These are phyloP conservation scores for Paecilomyces fulvus DNA, from an alignment of 2,329 filamentous ascomycete genomes.

Conservation along the genomic window DNA sequence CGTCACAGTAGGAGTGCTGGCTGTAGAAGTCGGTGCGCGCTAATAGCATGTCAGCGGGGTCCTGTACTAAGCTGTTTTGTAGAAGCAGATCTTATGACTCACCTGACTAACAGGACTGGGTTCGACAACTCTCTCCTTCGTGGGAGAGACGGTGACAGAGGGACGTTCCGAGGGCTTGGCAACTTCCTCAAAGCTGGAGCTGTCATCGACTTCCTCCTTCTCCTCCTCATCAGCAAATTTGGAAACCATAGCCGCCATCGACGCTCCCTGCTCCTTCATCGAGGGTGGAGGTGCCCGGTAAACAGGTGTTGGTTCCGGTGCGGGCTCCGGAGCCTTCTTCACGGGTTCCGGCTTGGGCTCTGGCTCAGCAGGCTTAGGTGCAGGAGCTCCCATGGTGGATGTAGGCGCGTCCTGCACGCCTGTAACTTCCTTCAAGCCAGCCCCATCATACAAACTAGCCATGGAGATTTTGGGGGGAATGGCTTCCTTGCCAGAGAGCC, in stretches of 20 bases:
- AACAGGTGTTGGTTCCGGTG: slow-evolving; percentile 12
- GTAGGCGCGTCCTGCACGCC: slow-evolving; percentile 33
- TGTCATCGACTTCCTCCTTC: slow-evolving; percentile 52
- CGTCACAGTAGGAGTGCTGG: slow-evolving; percentile 25
- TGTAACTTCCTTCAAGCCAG: slow-evolving; percentile 65
- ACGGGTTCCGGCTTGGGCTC: slow-evolving; percentile 14
- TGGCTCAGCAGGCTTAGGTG: slow-evolving; percentile 40
- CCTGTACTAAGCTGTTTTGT: slow-evolving; percentile 7
- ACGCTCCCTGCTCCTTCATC: slow-evolving; percentile 77
- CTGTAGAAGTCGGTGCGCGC: slow-evolving; percentile 26
- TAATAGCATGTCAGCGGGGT: slow-evolving; percentile 15
- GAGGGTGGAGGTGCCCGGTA: slow-evolving; percentile 42
- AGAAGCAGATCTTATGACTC: background rate
- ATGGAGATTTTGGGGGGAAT: slow-evolving; percentile 88
- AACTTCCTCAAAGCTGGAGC: slow-evolving; percentile 81
- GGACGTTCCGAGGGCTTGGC: slow-evolving; percentile 63
- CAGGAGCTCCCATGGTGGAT: slow-evolving; percentile 29
- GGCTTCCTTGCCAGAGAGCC: slow-evolving; percentile 76
- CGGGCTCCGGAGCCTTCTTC: slow-evolving; percentile 31
- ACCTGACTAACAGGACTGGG: slow-evolving; percentile 7
- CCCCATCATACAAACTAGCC: slow-evolving; percentile 82
- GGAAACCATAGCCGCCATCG: slow-evolving; percentile 74
- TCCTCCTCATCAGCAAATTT: slow-evolving; percentile 74
- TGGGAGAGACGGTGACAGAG: slow-evolving; percentile 20
- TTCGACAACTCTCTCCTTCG: slow-evolving; percentile 3